These are phyloP conservation scores for Phycomyces blakesleeanus DNA, from an alignment of 192 early-diverging fungal genomes.

Conservation along the genomic window DNA sequence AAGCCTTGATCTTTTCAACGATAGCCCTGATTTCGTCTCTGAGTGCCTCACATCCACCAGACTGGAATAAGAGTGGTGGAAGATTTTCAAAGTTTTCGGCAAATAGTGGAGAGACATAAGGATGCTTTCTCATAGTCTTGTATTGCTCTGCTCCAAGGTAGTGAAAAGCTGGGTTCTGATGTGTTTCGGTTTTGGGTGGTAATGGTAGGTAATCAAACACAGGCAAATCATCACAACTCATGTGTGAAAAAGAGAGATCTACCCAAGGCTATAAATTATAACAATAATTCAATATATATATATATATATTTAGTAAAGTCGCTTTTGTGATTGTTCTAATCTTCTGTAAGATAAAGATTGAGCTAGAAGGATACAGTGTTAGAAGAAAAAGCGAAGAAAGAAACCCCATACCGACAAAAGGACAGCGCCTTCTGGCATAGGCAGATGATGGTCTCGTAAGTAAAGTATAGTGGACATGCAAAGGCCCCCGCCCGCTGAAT, in stretches of 20 bases:
- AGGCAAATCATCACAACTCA: conserved; percentile 36
- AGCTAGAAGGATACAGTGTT: conserved; percentile 27
- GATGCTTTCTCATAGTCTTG: conserved; percentile 34
- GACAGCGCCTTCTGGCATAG: conserved; percentile 43
- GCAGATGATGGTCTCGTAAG: conserved; percentile 48
- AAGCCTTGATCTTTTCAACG: conserved; percentile 7
- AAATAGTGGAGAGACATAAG: conserved; percentile 47
- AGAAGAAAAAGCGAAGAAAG: background rate
- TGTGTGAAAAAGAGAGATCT: conserved; percentile 43
- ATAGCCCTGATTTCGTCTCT: conserved; percentile 38
- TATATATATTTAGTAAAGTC: no score
- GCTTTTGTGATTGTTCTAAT: no score
- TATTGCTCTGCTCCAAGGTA: conserved; percentile 37
- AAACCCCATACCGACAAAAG: conserved; percentile 47
- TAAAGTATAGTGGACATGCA: conserved; percentile 50
- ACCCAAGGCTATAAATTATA: conserved; percentile 47
- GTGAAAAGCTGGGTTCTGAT: conserved; percentile 38
- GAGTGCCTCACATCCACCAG: conserved; percentile 42
- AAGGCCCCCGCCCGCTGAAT: conserved; percentile 68
- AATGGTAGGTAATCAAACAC: conserved; percentile 36
- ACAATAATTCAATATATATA: no score
- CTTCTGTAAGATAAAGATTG: background rate
- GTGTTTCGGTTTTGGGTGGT: conserved; percentile 24
- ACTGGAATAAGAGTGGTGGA: conserved; percentile 46
- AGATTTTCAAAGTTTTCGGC: conserved; percentile 34